These are phyloP conservation scores for Laguncularia racemosa DNA, from an alignment of 345 rosid species.

Conservation along the genomic window DNA sequence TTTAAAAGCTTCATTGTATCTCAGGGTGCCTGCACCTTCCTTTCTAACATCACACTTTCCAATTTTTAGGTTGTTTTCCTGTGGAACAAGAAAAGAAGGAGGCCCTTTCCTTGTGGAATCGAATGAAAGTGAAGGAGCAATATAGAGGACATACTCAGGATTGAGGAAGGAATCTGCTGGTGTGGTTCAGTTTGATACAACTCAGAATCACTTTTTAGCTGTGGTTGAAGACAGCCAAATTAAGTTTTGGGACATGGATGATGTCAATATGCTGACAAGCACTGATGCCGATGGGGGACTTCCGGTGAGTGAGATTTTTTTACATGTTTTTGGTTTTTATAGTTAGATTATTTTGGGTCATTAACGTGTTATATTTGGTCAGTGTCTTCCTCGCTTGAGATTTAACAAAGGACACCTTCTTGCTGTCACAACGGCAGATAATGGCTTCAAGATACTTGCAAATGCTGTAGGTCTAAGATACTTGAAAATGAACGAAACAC, in stretches of 20 bases:
- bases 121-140: conserved; percentile 67
- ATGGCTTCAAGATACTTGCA: conserved; percentile 86
- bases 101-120: conserved; percentile 60
- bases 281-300: conserved; percentile 87
- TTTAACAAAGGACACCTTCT: conserved; percentile 88
- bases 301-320: conserved; percentile 46
- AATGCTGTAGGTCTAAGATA: conserved; percentile 60
- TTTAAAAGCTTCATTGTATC: not conserved
- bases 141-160: conserved; percentile 47
- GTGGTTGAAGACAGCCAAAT: conserved; percentile 58
- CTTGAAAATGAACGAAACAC: conserved; percentile 47
- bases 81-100: conserved; percentile 69
- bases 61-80: conserved; percentile 46
- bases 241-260: conserved; percentile 73
- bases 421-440: conserved; percentile 79
- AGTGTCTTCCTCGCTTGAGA: conserved; percentile 71
- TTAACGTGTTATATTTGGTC: conserved; percentile 11
- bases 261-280: conserved; percentile 27
- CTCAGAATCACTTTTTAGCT: conserved; percentile 55
- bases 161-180: conserved; percentile 46
- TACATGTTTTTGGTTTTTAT: not conserved
- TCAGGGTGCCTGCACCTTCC: not conserved
- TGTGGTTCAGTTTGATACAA: conserved; percentile 61
- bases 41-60: not conserved
- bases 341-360: no score